Conservation (phyloP, 768 basidiomycete species). For the Phaeotremella skinneri region DNA sequence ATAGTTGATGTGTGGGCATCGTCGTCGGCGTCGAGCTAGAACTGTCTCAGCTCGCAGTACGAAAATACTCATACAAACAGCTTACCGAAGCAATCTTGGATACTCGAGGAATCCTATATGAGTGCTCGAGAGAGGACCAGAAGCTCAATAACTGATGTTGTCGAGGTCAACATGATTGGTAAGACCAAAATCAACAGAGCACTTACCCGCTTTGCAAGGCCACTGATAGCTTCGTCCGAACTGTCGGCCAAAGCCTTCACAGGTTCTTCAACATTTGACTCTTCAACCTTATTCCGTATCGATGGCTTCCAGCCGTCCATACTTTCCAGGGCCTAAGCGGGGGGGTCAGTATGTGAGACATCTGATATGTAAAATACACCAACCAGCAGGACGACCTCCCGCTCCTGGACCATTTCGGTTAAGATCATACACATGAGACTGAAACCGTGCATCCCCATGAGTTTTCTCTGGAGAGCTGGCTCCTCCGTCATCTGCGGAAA, state of each 20-base stretch:
- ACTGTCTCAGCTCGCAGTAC: constrained; percentile 60
- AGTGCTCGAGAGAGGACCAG: constrained; percentile 67
- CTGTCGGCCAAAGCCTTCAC: constrained; percentile 61
- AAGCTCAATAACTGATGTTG: constrained; percentile 70
- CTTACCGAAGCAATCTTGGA: constrained; percentile 36
- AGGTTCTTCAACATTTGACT: constrained; percentile 67
- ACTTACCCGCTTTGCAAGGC: constrained; percentile 64
- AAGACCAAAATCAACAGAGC: background rate
- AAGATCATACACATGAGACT: constrained; percentile 86
- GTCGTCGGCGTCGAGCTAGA: constrained; percentile 44
- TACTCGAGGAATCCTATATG: constrained; percentile 41
- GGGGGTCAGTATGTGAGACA: constrained; percentile 1
- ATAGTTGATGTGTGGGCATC: constrained; percentile 45
- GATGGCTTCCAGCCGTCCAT: constrained; percentile 69
- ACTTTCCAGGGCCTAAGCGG: constrained; percentile 51
- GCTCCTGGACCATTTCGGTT: constrained; percentile 69
- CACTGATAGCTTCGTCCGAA: constrained; percentile 61
- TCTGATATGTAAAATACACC: constrained; percentile 41
- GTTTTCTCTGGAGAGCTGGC: constrained; percentile 66
- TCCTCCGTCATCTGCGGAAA: constrained; percentile 76
- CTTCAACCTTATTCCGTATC: constrained; percentile 87
- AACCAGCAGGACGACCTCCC: constrained; percentile 69
- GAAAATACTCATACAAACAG: constrained; percentile 61
- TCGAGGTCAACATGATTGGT: background rate
- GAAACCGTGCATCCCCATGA: constrained; percentile 90